phyloP scores from a whole-genome alignment of 108 stramenopile genomes.

The Cyclotella kingstonii region DNA sequence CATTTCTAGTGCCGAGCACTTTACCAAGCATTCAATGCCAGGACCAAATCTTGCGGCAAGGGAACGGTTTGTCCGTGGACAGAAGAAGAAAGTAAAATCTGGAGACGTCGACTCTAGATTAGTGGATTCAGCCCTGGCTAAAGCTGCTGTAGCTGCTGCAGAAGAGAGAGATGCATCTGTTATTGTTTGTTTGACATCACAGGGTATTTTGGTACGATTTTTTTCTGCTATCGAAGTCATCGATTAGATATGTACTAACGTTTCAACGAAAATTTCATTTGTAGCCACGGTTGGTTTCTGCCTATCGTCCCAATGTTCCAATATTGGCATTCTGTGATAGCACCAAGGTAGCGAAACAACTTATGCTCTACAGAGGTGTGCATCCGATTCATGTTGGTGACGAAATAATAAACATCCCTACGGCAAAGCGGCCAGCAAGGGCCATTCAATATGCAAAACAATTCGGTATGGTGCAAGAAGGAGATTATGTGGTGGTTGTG shows the following conservation, averaged over 20 bases:
- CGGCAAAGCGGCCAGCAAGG: slow-evolving; percentile 41
- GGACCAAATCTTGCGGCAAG: slow-evolving; percentile 32
- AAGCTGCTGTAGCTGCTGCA: slow-evolving; percentile 92
- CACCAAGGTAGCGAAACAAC: slow-evolving; percentile 72
- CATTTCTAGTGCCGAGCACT: slow-evolving; percentile 73
- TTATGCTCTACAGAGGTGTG: slow-evolving; percentile 78
- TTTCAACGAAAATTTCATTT: background rate
- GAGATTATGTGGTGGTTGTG: slow-evolving; percentile 68
- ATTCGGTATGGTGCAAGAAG: slow-evolving; percentile 66
- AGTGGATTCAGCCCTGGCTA: slow-evolving; percentile 79
- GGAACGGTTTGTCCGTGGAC: slow-evolving; percentile 35
- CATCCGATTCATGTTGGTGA: slow-evolving; percentile 70
- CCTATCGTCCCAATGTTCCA: slow-evolving; percentile 74
- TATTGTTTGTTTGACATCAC: slow-evolving; percentile 88
- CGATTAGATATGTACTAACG: too few relatives aligned
- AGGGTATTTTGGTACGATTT: slow-evolving; percentile 53
- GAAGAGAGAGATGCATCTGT: slow-evolving; percentile 76
- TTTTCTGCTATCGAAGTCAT: too few relatives aligned
- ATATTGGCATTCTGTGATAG: slow-evolving; percentile 78
- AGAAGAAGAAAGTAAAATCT: slow-evolving; percentile 21
- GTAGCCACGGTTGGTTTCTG: slow-evolving; percentile 53
- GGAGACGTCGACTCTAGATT: background rate
- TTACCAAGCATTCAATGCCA: slow-evolving; percentile 38
- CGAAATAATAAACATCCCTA: slow-evolving; percentile 21
- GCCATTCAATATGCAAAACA: slow-evolving; percentile 64